These are phyloP conservation scores for Colletotrichum cuscutae DNA, from an alignment of 2,329 filamentous ascomycete genomes.

Conservation along the genomic window DNA sequence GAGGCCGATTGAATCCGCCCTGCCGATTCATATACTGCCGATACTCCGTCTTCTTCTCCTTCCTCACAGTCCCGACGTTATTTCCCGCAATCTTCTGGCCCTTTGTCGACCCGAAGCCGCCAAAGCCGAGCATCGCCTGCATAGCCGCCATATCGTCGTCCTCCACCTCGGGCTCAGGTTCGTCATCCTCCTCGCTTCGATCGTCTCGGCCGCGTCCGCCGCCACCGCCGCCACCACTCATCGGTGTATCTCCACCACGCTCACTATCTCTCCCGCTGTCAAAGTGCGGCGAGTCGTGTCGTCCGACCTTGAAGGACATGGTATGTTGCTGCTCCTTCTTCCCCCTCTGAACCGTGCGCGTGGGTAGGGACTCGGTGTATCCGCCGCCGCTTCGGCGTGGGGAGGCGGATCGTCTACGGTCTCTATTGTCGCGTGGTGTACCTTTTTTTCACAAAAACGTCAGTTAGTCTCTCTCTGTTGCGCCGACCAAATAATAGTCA, in stretches of 20 bases:
- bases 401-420: slow-evolving; percentile 50
- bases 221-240: slow-evolving; percentile 21
- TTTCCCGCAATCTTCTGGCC: slow-evolving; percentile 90
- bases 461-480: not conserved
- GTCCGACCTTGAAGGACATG: slow-evolving; percentile 50
- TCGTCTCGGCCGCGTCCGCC: slow-evolving; percentile 24
- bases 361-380: slow-evolving; percentile 44
- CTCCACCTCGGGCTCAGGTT: slow-evolving; percentile 62
- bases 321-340: slow-evolving; percentile 39
- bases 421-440: slow-evolving; percentile 35
- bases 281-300: slow-evolving; percentile 41
- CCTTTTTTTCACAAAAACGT: slow-evolving; percentile 3
- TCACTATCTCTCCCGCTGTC: slow-evolving; percentile 37
- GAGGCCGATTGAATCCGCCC: slow-evolving; percentile 83
- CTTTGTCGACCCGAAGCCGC: slow-evolving; percentile 86
- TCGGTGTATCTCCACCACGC: slow-evolving; percentile 35
- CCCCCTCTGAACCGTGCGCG: slow-evolving; percentile 39
- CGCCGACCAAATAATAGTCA: not conserved
- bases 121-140: slow-evolving; percentile 91
- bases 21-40: slow-evolving; percentile 95
- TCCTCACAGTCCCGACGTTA: slow-evolving; percentile 81
- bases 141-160: slow-evolving; percentile 80
- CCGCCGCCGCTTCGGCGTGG: slow-evolving; percentile 38
- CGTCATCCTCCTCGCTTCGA: slow-evolving; percentile 34
- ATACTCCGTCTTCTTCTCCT: slow-evolving; percentile 95